Evolutionary conservation across 78 protist genomes (phyloP), one percentile per base, ranked within the genome.

Genomic region (Dictyostelium intermedium): DNA sequence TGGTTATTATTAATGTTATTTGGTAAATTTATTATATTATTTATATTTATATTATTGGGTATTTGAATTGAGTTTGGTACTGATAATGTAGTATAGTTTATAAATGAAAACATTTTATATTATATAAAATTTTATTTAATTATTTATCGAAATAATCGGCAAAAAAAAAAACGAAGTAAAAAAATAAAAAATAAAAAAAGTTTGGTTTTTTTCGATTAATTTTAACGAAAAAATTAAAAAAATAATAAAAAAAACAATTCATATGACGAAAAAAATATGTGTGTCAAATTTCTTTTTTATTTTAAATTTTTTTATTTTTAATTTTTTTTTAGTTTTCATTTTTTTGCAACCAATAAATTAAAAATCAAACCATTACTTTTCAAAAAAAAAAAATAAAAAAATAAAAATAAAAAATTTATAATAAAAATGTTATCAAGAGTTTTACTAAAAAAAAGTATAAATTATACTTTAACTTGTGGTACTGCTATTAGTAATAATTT

Each of bases 41-140:
- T 70, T 70, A 70, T 70, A 70, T 70, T 70, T 27, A 13, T 32
- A 70, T 70, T 70, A 70, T 27, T 69, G 34, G 77, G 77, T 63
- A n/a, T 63, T 50, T 50, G 61, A 50, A 50, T 50, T 16, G 61
- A 50, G 25, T n/a, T 25, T 63, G 76, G 41, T 30, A 27, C 37
- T 69, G 76, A 69, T 27, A 70, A 70, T 32, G 43, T 11, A 25
- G 37, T 27, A 13, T 14, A 30, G 13, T 32, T 70, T 70, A 32
- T 32, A 32, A 70, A 70, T 32, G 77, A 5, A 70, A 70, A 70
- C 77, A 70, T 70, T 70, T 70, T 70, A 70, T 70, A 66, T 27
- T 45, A 45, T 45, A 45, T 8, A 45, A 8, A 39, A 39, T 63
- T 20, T 25, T 25, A 9, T 25, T 25, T n/a, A 0, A 60, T 6